Evolutionary conservation across 2,329 filamentous ascomycete genomes (phyloP), one percentile per base, ranked within the genome.

Genomic region (Tolypocladium ophioglossoides): DNA sequence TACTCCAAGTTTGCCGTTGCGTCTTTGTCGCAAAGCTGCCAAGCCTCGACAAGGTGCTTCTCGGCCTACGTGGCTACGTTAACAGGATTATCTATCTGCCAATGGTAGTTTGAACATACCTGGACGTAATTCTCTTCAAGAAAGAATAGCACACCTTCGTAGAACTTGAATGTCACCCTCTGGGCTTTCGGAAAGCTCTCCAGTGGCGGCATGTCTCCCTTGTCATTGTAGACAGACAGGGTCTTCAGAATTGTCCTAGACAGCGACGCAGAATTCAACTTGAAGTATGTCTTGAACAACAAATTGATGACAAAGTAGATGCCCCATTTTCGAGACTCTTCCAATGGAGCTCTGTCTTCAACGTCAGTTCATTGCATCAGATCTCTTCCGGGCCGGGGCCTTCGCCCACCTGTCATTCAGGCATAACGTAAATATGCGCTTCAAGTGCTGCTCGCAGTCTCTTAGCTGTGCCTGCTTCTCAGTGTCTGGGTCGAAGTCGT

Each of bases 241-340:
- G 90, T 91, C 61, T 86, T 89, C 49, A 99, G 77, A 51, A 97
- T 86, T 60, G 94, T 96, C 67, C 94, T 91, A 20, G 86, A 95
- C 22, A 97, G 76, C n/a, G 84, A 85, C 55, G 95, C 86, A 37
- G 87, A 89, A 72, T 95, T 96, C 58, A 97, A 77, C 74, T 89
- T 95, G 76, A 99, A 99, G 70, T 97, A 96, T 1, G 91, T 97
- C 72, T 97, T 97, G 82, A 99, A 99, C 16, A 96, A 78, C 9
- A 99, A 79, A 66, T 96, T 97, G 65, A 91, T 90, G 60, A 92
- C 86, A 69, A 91, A 91, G 74, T 99, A 99, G 50, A 96, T 88
- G 8, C 90, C 95, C 94, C 94, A 99, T 80, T 97, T 99, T 53
- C 94, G 84, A 10, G 92, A 96, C 63, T 95, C 87, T 64, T 91